Evolutionary conservation across 1,284 basidiomycete genomes (phyloP), one percentile per base, ranked within the genome.

Genomic region (Apiotrichum mycotoxinovorans): DNA sequence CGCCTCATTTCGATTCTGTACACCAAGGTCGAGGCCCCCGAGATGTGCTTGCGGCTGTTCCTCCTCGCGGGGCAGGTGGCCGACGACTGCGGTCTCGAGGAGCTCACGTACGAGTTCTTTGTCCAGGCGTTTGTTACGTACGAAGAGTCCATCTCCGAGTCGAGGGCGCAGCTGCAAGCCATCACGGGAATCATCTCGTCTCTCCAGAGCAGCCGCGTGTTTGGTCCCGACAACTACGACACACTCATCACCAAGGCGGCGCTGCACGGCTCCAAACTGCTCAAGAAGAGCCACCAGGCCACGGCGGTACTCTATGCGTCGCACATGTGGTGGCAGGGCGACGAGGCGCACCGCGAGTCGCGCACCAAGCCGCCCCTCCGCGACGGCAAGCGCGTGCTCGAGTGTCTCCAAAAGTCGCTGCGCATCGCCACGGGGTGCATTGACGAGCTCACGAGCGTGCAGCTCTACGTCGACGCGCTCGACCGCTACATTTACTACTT

Each of bases 251-350:
- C 93, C 35, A 97, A 97, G 78, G 93, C 92, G 23, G 92, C 93
- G 11, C 79, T 96, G 65, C 93, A 97, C 73, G 91, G 90, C 7
- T 89, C 91, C 45, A 93, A 94, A 77, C 75, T 96, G 63, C 75
- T 97, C 72, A 97, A 97, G 83, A 96, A 97, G 81, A 89, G 91
- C 26, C 93, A 96, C 76, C 93, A 97, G 77, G 88, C 92, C 17
- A 90, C 85, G 8, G 93, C 92, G 4, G 92, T 97, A n/a, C 86
- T 89, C 51, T 82, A 93, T 41, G 93, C 93, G 3, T 94, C 91
- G 73, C 93, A 97, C 79, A 79, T 96, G 69, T 96, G 92, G 91
- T 97, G 92, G 92, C 93, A 97, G 73, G 87, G 88, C 62, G 81
- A 81, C 63, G 70, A 75, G 17, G 70, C 73, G 2, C 79, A 79